phyloP scores from a whole-genome alignment of 768 basidiomycete species.

The Termitomyces sp. region DNA sequence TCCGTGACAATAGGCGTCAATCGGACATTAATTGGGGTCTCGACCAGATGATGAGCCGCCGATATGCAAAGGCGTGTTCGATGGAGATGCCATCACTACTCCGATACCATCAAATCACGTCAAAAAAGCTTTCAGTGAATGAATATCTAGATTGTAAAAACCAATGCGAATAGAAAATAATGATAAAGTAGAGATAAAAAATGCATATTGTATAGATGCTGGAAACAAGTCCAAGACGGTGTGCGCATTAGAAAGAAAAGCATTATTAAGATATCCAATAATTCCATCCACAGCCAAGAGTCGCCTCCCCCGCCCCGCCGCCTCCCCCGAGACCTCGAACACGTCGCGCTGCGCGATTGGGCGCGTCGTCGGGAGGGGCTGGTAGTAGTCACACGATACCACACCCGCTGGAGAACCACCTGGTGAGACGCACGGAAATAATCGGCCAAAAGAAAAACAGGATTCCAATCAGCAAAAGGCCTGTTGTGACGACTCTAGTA shows the following conservation, averaged over 20 bases:
- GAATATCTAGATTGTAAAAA: no score
- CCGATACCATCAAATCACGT: not conserved
- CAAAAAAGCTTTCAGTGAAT: not conserved
- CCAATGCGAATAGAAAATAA: not conserved
- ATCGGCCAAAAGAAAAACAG: constrained; percentile 26
- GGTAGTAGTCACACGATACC: constrained; percentile 37
- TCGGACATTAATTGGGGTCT: not conserved
- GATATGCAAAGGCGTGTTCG: not conserved
- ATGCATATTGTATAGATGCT: not conserved
- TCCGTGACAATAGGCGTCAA: not conserved
- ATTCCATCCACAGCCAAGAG: not conserved
- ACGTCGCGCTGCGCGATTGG: not conserved
- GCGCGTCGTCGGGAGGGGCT: not conserved
- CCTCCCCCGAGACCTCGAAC: no score
- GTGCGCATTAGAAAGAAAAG: not conserved
- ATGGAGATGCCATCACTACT: constrained; percentile 7
- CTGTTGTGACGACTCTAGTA: constrained; percentile 22
- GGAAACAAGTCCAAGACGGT: no score
- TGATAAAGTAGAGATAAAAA: constrained; percentile 1
- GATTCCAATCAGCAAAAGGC: constrained; percentile 28
- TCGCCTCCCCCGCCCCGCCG: not conserved
- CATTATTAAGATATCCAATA: not conserved
- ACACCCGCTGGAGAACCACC: constrained; percentile 80
- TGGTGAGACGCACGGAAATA: constrained; percentile 24
- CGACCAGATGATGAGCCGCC: not conserved